Evolutionary conservation across 2,329 filamentous ascomycete genomes (phyloP), one percentile per base, ranked within the genome.

Genomic region (Pseudogymnoascus pannorum): DNA sequence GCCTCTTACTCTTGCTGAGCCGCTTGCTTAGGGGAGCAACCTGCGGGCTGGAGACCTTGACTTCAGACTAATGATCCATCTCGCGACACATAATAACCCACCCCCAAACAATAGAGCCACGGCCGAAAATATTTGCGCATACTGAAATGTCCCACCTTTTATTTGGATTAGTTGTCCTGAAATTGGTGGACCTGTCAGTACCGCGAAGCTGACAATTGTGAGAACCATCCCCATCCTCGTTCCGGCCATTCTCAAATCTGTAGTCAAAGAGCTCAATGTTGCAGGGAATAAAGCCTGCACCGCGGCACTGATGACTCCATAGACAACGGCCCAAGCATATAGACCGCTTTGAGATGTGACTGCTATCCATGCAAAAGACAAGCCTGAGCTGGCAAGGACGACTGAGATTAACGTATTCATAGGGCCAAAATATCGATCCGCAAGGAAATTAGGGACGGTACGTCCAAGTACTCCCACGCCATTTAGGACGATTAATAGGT

Each of bases 201-300:
- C 54, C 3, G 67, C 68, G 59, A 70, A 66, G 64, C 79, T 81
- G 63, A 78, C 78, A 58, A 83, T 78, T 0, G 79, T 82, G 51
- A 85, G 84, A 0, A 78, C 74, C 82, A 85, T 84, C 54, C 82
- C 83, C 70, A 85, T 81, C 7, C 82, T 72, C 2, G 80, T 79
- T 0, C 82, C 82, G 16, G 79, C 74, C 70, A 80, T 82, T 6
- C 74, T 68, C 63, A 79, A 71, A 67, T 85, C 81, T 4, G 74
- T 75, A 1, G 80, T 83, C 62, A 85, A 40, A 48, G 75, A 78
- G 35, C 74, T 75, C 24, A 81, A 63, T 1, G 76, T 78, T 3
- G 77, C 77, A 0, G 80, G 79, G 62, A 82, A 81, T 9, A 84
- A 70, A 0, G 75, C 74, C 67, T 81, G 79, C 6, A 81, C 75